Base-by-base conservation (phyloP, 2,329 filamentous ascomycete species). In the Zymoseptoria brevis region DNA sequence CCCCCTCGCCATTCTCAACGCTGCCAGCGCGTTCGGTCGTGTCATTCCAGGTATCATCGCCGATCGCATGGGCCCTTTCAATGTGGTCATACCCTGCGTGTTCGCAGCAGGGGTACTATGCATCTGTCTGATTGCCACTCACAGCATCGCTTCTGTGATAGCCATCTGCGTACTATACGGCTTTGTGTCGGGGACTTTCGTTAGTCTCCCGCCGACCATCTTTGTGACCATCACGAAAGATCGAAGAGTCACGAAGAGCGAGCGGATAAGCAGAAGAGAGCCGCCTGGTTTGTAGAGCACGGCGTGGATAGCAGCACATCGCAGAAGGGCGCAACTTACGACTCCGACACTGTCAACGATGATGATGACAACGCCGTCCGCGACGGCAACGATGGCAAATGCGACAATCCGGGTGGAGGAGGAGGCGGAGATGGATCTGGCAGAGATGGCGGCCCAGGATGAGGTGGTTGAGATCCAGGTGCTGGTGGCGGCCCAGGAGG, bases 1-100 rank as follows among this genome's bases (percentile, higher is more conserved):
- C 67, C 76, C 89, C 2, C 74, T 90, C 2, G 79, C 87, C 1
- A 84, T 90, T 58, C 76, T 89, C 64, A 90, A 90, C 67, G 82
- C 78, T 0, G 81, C 84, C 2, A 71, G 66, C 24, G 68, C 72
- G 4, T 77, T 80, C 69, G 78, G 78, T 2, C 75, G 78, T 16
- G 75, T 79, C 60, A 68, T 79, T 1, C 77, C 78, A 0, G 78
- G 79, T 51, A 67, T 73, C 55, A 59, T 78, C 24, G 74, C 76
- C 8, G 78, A 80, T 62, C 71, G 73, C n/a, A 61, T 76, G 1
- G 78, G 78, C 1, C 74, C 76, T 0, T 72, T 79, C 60, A 80
- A 80, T 65, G 75, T 79, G 56, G 73, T 79, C 35, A 69, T 78
- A 3, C 77, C 77, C 0, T 78, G 75, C 67, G 68, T 72, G 2